These are phyloP conservation scores for Vinca minor DNA, from an alignment of 257 asterid genomes.

Conservation along the genomic window DNA sequence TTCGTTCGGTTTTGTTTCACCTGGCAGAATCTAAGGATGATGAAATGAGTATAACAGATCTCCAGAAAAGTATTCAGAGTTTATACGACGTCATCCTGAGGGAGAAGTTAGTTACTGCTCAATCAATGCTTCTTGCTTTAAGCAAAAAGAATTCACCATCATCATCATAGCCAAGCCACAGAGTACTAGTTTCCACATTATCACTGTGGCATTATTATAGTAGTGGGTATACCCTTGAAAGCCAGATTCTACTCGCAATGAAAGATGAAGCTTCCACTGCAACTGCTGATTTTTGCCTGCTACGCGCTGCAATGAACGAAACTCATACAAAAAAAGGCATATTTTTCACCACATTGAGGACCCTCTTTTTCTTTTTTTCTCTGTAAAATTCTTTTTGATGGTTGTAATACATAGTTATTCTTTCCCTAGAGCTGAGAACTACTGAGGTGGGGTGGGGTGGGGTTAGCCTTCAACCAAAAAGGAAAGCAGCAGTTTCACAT, in stretches of 20 bases:
- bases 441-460: not conserved
- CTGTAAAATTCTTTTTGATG: not conserved
- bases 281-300: not conserved
- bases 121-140: constrained; percentile 24
- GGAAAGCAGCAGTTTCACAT: not conserved
- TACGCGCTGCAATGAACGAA: not conserved
- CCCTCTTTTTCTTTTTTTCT: not conserved
- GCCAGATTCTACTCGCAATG: too few relatives aligned
- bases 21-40: constrained; percentile 32
- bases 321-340: not conserved
- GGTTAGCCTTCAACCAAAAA: not conserved
- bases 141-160: constrained; percentile 23
- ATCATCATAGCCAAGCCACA: not conserved
- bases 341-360: not conserved
- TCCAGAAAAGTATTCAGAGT: constrained; percentile 41
- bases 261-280: not conserved
- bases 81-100: constrained; percentile 38
- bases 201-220: not conserved
- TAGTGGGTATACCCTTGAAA: too few relatives aligned
- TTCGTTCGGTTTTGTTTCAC: constrained; percentile 2
- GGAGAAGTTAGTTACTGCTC: constrained; percentile 40
- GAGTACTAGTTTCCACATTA: not conserved
- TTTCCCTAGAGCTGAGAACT: too few relatives aligned
- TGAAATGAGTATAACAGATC: constrained; percentile 36
- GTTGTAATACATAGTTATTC: not conserved